Conservation (phyloP, 73 alveolate genomes). For the Paramecium biaurelia region DNA sequence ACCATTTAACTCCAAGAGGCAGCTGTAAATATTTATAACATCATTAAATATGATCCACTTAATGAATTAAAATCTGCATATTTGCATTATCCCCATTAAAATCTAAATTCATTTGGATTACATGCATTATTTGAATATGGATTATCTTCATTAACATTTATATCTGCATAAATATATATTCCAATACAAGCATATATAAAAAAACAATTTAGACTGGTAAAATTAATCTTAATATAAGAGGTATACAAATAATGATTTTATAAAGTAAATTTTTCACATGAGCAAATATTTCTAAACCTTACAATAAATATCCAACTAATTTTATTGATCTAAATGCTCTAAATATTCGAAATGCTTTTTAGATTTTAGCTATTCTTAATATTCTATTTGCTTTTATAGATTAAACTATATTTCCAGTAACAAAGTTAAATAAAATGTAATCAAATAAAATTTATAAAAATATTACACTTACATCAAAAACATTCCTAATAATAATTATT, state of each 20-base stretch:
- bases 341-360: slow-evolving; percentile 55
- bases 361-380: slow-evolving; percentile 56
- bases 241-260: slow-evolving; percentile 56
- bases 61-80: slow-evolving; percentile 45
- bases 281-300: slow-evolving; percentile 48
- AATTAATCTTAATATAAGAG: slow-evolving; percentile 38
- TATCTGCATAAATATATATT: neutral
- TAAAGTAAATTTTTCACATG: slow-evolving; percentile 49
- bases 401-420: neutral
- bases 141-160: neutral
- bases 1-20: slow-evolving; percentile 49
- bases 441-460: slow-evolving; percentile 45
- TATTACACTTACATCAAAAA: slow-evolving; percentile 29
- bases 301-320: slow-evolving; percentile 18
- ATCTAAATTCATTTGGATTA: neutral
- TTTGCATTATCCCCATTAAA: slow-evolving; percentile 23
- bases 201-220: slow-evolving; percentile 29
- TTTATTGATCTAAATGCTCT: slow-evolving; percentile 61
- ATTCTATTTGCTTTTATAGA: slow-evolving; percentile 60
- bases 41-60: slow-evolving; percentile 41
- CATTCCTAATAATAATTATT: slow-evolving; percentile 5
- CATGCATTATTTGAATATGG: neutral
- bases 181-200: slow-evolving; percentile 41
- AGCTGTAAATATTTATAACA: slow-evolving; percentile 43
- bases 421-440: slow-evolving; percentile 24